A percentile compares a stretch with the other conserved stretches of the same genome.
phyloP scores from a whole-genome alignment of 257 asterid genomes.

The Fraxinus quadrangulata region DNA sequence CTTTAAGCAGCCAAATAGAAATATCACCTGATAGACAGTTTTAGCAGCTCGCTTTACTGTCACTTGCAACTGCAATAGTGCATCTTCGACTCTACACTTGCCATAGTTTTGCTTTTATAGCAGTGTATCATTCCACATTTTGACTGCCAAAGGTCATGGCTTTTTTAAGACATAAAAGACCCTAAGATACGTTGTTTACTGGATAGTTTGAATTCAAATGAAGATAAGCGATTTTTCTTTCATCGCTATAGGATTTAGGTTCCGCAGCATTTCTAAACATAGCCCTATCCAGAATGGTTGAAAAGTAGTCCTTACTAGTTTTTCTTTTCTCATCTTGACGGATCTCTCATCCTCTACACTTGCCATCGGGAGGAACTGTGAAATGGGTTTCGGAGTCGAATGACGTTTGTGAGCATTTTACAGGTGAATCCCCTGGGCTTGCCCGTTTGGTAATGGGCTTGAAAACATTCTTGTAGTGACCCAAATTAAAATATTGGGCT shows the following conservation, averaged over 20 bases:
- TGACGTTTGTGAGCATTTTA: too few relatives aligned
- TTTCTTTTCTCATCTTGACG: conserved; percentile 8
- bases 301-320: neutral
- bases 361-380: neutral
- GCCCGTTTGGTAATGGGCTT: too few relatives aligned
- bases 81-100: conserved; percentile 64
- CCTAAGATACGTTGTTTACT: neutral
- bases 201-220: neutral
- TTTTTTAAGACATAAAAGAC: neutral
- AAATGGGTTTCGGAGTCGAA: too few relatives aligned
- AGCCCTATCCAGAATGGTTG: neutral
- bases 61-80: conserved; percentile 90
- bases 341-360: neutral
- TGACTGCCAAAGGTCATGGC: neutral
- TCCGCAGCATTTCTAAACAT: conserved; percentile 10
- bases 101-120: too few relatives aligned
- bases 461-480: too few relatives aligned
- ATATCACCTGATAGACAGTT: conserved; percentile 82
- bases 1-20: conserved; percentile 9
- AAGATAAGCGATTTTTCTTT: neutral
- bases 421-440: too few relatives aligned
- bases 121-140: neutral
- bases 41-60: conserved; percentile 89
- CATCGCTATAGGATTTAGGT: neutral
- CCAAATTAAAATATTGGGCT: too few relatives aligned